Evolutionary conservation across 441 rosid species (phyloP).

Genomic region (Corymbia calophylla): DNA sequence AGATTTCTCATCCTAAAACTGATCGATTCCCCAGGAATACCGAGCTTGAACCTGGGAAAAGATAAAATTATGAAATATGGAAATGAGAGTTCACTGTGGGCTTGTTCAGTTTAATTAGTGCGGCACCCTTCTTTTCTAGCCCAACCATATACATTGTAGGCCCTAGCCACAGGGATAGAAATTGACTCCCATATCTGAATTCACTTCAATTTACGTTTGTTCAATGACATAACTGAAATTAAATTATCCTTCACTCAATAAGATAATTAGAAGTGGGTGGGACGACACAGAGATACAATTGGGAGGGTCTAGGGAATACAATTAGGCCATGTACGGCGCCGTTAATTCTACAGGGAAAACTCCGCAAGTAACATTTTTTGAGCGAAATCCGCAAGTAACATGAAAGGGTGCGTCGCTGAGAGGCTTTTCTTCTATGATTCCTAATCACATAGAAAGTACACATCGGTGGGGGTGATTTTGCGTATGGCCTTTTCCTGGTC

Average conservation of each 20-base stretch:
- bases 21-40: not conserved
- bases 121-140: not conserved
- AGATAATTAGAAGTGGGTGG: not conserved
- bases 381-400: not conserved
- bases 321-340: not conserved
- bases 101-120: not conserved
- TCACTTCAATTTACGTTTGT: not conserved
- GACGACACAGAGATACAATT: not conserved
- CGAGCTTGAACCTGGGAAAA: not conserved
- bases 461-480: not conserved
- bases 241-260: not conserved
- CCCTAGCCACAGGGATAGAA: not conserved
- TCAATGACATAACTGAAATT: not conserved
- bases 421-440: not conserved
- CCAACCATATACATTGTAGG: not conserved
- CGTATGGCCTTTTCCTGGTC: not conserved
- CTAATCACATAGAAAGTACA: not conserved
- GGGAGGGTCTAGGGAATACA: not conserved
- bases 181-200: not conserved
- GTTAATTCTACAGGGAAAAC: not conserved
- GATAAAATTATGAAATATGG: not conserved
- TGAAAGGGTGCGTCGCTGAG: not conserved
- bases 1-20: rapidly evolving
- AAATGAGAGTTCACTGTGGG: not conserved
- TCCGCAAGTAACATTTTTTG: not conserved